Conservation (phyloP, 2,329 filamentous ascomycete species). For the Tolypocladium endophyticum region DNA sequence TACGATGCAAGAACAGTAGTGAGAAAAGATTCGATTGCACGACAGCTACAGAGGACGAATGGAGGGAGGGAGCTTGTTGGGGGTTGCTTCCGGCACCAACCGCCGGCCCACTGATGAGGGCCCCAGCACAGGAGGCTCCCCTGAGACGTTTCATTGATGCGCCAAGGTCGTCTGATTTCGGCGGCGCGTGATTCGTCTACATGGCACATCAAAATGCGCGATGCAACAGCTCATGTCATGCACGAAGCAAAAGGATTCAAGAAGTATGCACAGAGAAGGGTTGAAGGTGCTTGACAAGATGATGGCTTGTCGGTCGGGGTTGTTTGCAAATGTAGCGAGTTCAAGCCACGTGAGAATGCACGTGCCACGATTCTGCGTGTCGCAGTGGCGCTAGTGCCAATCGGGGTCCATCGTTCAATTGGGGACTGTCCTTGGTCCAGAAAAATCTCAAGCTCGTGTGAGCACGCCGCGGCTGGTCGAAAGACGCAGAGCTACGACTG, state of each 20-base stretch:
- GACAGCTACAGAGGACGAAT: neutral
- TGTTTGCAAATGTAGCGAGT: neutral
- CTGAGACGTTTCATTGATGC: constrained; percentile 9
- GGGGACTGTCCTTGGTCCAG: constrained; percentile 7
- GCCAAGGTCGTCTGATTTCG: neutral
- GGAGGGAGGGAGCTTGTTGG: neutral
- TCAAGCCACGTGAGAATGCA: neutral
- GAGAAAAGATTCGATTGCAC: neutral
- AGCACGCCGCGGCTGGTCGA: constrained; percentile 2
- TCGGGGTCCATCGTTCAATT: constrained; percentile 3
- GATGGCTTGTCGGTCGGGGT: neutral
- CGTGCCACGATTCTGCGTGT: neutral
- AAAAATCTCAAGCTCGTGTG: constrained; percentile 22
- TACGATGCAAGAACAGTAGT: neutral
- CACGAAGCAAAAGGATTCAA: neutral
- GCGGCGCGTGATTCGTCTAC: neutral
- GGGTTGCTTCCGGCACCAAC: neutral
- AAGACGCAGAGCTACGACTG: neutral
- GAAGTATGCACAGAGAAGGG: neutral
- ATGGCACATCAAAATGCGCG: neutral
- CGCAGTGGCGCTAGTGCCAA: neutral
- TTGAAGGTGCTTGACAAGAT: neutral
- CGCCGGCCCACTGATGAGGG: neutral
- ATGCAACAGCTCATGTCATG: neutral
- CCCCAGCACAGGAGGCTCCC: constrained; percentile 1